Evolutionary conservation across 2,329 filamentous ascomycete genomes (phyloP).

Genomic region (Colletotrichum tropicicola): DNA sequence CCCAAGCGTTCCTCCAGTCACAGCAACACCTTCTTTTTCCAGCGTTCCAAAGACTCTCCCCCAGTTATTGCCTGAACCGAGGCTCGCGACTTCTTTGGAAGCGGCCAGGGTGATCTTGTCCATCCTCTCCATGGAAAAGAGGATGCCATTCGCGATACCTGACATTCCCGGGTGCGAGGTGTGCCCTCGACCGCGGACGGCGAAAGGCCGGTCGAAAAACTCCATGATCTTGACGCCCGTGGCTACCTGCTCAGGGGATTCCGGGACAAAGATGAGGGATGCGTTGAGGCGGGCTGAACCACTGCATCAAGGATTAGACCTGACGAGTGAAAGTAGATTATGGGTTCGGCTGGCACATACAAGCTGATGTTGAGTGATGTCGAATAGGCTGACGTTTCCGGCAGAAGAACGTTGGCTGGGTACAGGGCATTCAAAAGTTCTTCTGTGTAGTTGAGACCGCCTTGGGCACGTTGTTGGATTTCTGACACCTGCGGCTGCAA

Average conservation of each 20-base stretch:
- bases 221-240: neutral
- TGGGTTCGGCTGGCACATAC: neutral
- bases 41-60: neutral
- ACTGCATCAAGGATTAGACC: neutral
- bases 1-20: neutral
- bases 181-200: neutral
- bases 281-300: neutral
- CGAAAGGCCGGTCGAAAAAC: neutral
- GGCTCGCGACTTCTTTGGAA: neutral
- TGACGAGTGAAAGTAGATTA: neutral
- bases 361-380: neutral
- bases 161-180: neutral
- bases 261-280: neutral
- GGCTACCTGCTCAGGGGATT: neutral
- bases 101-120: neutral
- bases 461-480: neutral
- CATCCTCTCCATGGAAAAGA: neutral
- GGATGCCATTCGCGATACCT: neutral
- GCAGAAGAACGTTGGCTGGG: neutral
- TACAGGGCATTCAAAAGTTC: neutral
- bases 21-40: neutral
- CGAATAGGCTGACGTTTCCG: neutral
- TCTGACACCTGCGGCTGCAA: neutral
- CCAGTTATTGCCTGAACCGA: neutral
- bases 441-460: neutral